Conservation (phyloP, 116 monocot genomes). For the Trichopus zeylanicus region DNA sequence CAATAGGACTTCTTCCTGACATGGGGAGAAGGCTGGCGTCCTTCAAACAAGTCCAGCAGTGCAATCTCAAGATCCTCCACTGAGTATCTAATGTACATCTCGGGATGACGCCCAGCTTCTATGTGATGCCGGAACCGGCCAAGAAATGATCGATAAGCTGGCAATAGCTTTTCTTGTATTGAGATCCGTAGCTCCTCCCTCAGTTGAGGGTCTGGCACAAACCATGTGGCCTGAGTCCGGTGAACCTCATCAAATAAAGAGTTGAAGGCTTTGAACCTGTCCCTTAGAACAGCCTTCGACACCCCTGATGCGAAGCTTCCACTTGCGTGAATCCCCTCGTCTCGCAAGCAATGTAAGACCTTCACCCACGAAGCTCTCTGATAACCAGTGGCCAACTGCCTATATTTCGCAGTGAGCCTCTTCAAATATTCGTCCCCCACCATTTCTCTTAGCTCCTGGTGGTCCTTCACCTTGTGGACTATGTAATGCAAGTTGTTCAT, state of each 20-base stretch:
- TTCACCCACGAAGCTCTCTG: constrained; percentile 58
- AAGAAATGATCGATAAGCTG: constrained; percentile 76
- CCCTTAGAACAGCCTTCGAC: constrained; percentile 42
- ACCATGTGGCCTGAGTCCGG: constrained; percentile 53
- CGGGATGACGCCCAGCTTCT: constrained; percentile 58
- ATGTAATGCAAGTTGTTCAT: constrained; percentile 93
- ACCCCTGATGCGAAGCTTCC: constrained; percentile 53
- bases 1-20: constrained; percentile 40
- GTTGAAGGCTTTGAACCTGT: constrained; percentile 83
- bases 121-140: constrained; percentile 75
- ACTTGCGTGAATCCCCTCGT: constrained; percentile 62
- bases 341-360: constrained; percentile 58
- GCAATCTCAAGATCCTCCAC: constrained; percentile 76
- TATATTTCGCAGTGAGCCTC: constrained; percentile 37
- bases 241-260: constrained; percentile 73
- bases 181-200: constrained; percentile 86
- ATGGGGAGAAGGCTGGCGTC: constrained; percentile 28
- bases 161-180: constrained; percentile 53
- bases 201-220: constrained; percentile 60
- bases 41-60: constrained; percentile 77
- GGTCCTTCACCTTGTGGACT: constrained; percentile 60
- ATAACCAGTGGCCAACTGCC: constrained; percentile 49
- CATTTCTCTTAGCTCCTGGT: constrained; percentile 40
- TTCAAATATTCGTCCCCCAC: constrained; percentile 47
- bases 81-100: constrained; percentile 78